phyloP scores from a whole-genome alignment of 768 basidiomycete species.

The Phanerodontia chrysosporium region DNA sequence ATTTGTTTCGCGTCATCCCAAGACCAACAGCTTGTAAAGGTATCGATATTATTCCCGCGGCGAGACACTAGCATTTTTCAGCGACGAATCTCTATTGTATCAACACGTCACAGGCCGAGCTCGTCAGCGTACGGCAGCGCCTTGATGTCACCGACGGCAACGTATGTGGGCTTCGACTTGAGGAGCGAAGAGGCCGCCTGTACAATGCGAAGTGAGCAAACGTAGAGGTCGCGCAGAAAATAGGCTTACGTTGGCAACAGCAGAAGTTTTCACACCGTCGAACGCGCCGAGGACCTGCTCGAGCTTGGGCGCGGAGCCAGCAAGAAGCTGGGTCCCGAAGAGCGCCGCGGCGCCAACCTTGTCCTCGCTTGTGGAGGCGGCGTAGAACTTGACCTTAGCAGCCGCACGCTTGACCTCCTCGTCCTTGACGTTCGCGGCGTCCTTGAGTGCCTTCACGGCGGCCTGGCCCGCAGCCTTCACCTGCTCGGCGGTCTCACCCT shows the following conservation, averaged over 20 bases:
- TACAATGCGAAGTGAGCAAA: neutral
- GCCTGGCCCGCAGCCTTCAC: conserved; percentile 66
- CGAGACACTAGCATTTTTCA: neutral
- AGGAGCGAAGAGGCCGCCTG: conserved; percentile 66
- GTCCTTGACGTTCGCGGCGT: conserved; percentile 36
- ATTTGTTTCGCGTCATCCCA: too few relatives aligned
- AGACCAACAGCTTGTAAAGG: neutral
- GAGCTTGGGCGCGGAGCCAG: conserved; percentile 50
- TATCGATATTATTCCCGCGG: neutral
- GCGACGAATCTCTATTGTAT: neutral
- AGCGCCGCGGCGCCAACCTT: conserved; percentile 61
- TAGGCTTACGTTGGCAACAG: conserved; percentile 64
- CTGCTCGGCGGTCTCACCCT: conserved; percentile 56
- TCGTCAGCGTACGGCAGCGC: conserved; percentile 82
- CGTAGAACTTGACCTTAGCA: conserved; percentile 83
- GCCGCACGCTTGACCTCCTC: conserved; percentile 78
- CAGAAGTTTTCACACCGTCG: conserved; percentile 61
- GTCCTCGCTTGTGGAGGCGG: conserved; percentile 66
- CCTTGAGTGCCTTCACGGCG: conserved; percentile 65
- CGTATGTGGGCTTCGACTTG: conserved; percentile 78
- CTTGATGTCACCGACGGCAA: conserved; percentile 77
- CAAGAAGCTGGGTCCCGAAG: conserved; percentile 65
- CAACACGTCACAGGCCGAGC: conserved; percentile 57
- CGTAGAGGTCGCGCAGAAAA: neutral
- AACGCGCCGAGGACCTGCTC: conserved; percentile 63